A percentile compares a stretch with the other conserved stretches of the same genome.
Evolutionary conservation across 2,329 filamentous ascomycete species (phyloP).

Genomic region (Dactylellina parvicollis): DNA sequence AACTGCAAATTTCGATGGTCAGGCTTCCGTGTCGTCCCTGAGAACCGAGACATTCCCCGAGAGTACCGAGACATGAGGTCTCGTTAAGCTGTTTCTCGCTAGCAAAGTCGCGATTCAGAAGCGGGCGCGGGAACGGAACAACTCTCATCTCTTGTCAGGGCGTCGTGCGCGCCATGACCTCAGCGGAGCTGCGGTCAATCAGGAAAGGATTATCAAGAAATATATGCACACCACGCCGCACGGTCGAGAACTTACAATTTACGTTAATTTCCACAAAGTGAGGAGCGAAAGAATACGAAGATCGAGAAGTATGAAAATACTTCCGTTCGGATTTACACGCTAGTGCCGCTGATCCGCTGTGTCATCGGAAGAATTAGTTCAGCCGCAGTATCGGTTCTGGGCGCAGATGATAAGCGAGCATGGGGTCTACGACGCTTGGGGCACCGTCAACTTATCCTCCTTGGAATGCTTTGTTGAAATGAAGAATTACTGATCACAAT

Average conservation of each 20-base stretch:
- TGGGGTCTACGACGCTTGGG: slow-evolving; percentile 30
- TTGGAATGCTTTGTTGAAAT: slow-evolving; percentile 28
- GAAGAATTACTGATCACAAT: neutral
- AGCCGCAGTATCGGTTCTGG: slow-evolving; percentile 38
- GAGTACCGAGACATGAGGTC: slow-evolving; percentile 15
- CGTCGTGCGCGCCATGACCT: slow-evolving; percentile 8
- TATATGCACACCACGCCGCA: slow-evolving; percentile 7
- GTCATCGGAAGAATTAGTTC: slow-evolving; percentile 49
- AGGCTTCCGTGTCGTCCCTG: neutral
- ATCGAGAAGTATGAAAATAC: neutral
- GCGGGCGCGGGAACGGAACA: slow-evolving; percentile 47
- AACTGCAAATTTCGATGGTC: slow-evolving; percentile 1
- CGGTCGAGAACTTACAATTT: slow-evolving; percentile 21
- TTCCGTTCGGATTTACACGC: neutral
- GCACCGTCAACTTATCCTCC: slow-evolving; percentile 17
- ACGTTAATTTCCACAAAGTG: slow-evolving; percentile 11
- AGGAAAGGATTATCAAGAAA: slow-evolving; percentile 18
- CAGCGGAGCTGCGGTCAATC: slow-evolving; percentile 2
- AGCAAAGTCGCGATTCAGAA: slow-evolving; percentile 7
- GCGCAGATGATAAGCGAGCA: slow-evolving; percentile 30
- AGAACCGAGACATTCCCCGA: too few relatives aligned
- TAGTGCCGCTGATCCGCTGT: slow-evolving; percentile 38
- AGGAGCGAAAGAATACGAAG: neutral
- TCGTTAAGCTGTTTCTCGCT: slow-evolving; percentile 31
- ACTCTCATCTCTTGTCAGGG: slow-evolving; percentile 9